Conservation (phyloP, 139 green algal species). For the Chlorella vulgaris region DNA sequence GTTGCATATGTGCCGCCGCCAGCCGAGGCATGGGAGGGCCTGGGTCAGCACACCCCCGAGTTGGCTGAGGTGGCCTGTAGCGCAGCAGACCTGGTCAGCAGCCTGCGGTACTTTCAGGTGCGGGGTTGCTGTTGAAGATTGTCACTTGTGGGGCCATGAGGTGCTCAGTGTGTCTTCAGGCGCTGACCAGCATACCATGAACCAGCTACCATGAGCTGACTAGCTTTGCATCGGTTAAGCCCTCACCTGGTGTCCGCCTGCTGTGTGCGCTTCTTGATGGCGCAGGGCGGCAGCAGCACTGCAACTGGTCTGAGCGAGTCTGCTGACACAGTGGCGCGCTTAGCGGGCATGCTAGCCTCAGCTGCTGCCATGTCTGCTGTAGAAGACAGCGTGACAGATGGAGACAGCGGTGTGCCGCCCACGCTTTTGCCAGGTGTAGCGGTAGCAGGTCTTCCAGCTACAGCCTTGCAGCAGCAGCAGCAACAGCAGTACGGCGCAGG, state of each 20-base stretch:
- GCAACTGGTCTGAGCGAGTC: background rate
- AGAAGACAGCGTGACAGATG: background rate
- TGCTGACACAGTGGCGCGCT: conserved; percentile 4
- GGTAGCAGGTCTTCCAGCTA: no score
- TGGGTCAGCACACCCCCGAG: conserved; percentile 22
- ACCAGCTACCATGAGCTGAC: no score
- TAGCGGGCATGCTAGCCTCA: conserved; percentile 26
- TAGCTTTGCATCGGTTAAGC: background rate
- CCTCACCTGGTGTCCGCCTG: background rate
- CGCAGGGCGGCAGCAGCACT: background rate
- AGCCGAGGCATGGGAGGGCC: conserved; percentile 36
- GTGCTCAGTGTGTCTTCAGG: no score
- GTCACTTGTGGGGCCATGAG: no score
- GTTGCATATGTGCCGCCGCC: background rate
- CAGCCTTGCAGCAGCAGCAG: no score
- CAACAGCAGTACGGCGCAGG: no score
- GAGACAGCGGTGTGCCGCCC: background rate
- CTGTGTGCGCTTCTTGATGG: background rate
- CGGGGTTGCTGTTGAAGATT: no score
- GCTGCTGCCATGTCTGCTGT: background rate
- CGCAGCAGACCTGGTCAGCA: conserved; percentile 39
- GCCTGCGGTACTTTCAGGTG: conserved; percentile 42
- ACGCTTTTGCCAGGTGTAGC: no score
- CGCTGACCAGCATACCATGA: no score
- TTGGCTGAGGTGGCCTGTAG: conserved; percentile 30